These are phyloP conservation scores for Coniella vitis DNA, from an alignment of 2,329 filamentous ascomycete species.

Conservation along the genomic window DNA sequence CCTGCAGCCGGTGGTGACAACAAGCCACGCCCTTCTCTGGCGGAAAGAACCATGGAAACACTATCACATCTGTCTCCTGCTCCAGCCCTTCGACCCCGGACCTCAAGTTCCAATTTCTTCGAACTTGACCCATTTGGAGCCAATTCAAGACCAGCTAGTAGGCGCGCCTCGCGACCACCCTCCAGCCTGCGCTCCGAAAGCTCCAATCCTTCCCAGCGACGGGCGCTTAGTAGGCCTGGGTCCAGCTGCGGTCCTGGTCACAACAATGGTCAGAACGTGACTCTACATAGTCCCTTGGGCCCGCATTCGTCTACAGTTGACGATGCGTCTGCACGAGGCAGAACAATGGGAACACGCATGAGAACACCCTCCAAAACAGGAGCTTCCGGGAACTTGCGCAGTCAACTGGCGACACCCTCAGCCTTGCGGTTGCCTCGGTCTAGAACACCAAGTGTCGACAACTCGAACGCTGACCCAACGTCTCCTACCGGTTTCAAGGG, in stretches of 20 bases:
- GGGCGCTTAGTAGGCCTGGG: constrained; percentile 43
- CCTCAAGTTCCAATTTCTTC: constrained; percentile 71
- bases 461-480: constrained; percentile 21
- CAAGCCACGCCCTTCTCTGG: constrained; percentile 52
- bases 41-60: constrained; percentile 82
- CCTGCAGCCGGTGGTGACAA: constrained; percentile 1
- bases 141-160: constrained; percentile 37
- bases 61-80: constrained; percentile 72
- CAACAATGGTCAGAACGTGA: constrained; percentile 20
- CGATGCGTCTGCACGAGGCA: constrained; percentile 35
- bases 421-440: constrained; percentile 24
- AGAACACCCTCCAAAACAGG: constrained; percentile 28
- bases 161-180: constrained; percentile 39
- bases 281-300: constrained; percentile 37
- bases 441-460: constrained; percentile 35
- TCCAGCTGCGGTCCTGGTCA: constrained; percentile 46
- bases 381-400: constrained; percentile 18
- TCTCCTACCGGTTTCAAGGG: constrained; percentile 41
- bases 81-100: constrained; percentile 58
- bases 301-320: constrained; percentile 36
- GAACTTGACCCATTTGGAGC: constrained; percentile 56
- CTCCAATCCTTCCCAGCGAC: constrained; percentile 45
- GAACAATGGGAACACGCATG: constrained; percentile 25
- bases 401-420: constrained; percentile 28
- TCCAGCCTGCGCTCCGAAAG: constrained; percentile 57